Evolutionary conservation across 148 eudicot species (phyloP), one percentile per base, ranked within the genome.

Genomic region (Camellia lanceoleosa): DNA sequence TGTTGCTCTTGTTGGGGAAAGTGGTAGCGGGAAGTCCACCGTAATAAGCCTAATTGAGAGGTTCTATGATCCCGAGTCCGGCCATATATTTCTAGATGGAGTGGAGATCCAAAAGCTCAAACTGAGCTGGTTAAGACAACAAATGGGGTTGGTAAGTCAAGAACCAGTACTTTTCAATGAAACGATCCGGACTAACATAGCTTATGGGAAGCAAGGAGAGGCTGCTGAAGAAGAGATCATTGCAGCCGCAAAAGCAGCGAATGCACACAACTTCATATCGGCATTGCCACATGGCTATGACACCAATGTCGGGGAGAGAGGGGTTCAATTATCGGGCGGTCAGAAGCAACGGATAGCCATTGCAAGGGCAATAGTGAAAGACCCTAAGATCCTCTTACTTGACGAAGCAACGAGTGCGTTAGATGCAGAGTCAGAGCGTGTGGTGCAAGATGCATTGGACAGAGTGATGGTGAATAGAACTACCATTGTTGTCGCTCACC

Each of bases 401-500:
- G 97, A 95, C 20, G 97, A 94, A 78, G 98, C 97, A 0, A 92
- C 97, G 2, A 95, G 98, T 59, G 97, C 97, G 0, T 81, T 93
- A 3, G 98, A 95, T 78, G 90, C 93, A 0, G 97, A 95, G 85
- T 90, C 94, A 0, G 97, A 90, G 78, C 71, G 89, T 2, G 85
- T 91, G 2, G 98, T 94, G n/a, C 94, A 93, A 58, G 98, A 90
- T 68, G 98, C 98, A 0, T 63, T 95, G 74, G 95, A 93, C 9
- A 70, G 85, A 23, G 97, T 93, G 47, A 91, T 83, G 92, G 89
- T 91, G 67, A 80, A 86, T 60, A 80, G 97, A 61, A 95, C 98
- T 0, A 95, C 93, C 0, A 88, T 94, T 16, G 89, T 94, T 20
- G 98, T 94, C 2, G 97, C 97, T 3, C 98, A 95, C 74, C 87